phyloP scores from a whole-genome alignment of 192 early-diverging fungal species.

The Linnemannia zychae region DNA sequence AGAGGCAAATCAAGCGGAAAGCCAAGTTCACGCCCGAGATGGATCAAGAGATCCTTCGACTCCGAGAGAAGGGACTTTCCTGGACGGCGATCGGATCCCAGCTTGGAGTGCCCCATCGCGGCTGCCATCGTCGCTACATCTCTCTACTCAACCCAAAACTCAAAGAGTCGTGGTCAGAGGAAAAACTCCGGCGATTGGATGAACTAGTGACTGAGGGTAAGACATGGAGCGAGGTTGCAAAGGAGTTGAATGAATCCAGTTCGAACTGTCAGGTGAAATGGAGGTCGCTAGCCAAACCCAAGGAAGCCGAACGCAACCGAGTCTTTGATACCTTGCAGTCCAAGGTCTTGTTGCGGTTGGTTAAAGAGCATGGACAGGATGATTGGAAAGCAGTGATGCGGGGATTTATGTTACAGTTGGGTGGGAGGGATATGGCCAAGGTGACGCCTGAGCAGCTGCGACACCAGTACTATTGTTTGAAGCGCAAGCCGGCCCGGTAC shows the following conservation, averaged over 20 bases:
- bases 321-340: constrained; percentile 46
- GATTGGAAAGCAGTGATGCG: constrained; percentile 44
- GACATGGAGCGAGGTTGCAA: constrained; percentile 32
- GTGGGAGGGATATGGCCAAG: constrained; percentile 48
- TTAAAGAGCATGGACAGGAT: constrained; percentile 34
- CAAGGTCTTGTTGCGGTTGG: constrained; percentile 31
- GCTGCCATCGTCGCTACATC: constrained; percentile 43
- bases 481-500: constrained; percentile 3
- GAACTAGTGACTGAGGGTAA: constrained; percentile 28
- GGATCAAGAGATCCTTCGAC: constrained; percentile 21
- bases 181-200: constrained; percentile 4
- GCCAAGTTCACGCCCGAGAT: constrained; percentile 38
- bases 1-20: constrained; percentile 6
- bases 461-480: constrained; percentile 31
- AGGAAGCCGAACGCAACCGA: constrained; percentile 22
- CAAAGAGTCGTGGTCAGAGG: constrained; percentile 16
- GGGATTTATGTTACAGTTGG: constrained; percentile 47
- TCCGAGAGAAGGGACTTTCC: constrained; percentile 5
- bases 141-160: constrained; percentile 15
- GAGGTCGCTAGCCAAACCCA: constrained; percentile 17
- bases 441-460: constrained; percentile 39
- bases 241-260: neutral
- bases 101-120: constrained; percentile 22
- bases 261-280: constrained; percentile 40
- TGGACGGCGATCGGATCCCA: constrained; percentile 37